A percentile compares a stretch with the other conserved stretches of the same genome.
Conservation (phyloP, 306 rosid species). For the Quercus dentata region DNA sequence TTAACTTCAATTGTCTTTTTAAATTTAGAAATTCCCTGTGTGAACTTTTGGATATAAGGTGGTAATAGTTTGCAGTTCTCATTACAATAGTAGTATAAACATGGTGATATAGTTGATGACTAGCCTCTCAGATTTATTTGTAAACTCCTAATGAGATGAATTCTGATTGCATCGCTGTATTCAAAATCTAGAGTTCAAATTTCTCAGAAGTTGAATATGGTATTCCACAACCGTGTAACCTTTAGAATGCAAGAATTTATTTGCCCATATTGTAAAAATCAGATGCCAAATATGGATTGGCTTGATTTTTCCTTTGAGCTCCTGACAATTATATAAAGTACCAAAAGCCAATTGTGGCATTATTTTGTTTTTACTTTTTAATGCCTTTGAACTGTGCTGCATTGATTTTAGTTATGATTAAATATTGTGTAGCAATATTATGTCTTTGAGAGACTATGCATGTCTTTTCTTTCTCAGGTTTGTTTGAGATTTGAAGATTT, state of each 20-base stretch:
- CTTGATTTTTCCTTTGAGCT: too few relatives aligned
- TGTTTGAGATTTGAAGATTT: not conserved
- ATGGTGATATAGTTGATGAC: not conserved
- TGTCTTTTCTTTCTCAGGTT: not conserved
- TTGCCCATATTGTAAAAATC: not conserved
- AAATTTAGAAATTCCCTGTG: not conserved
- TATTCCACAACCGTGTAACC: too few relatives aligned
- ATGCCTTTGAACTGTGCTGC: not conserved
- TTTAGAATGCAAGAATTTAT: not conserved
- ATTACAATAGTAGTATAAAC: not conserved
- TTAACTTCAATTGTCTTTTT: too few relatives aligned
- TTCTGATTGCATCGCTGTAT: not conserved
- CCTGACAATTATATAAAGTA: not conserved
- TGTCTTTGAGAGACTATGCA: not conserved
- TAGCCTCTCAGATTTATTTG: not conserved
- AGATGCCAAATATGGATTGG: not conserved
- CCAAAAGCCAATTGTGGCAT: not conserved
- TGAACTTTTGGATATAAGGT: not conserved
- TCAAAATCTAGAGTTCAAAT: not conserved
- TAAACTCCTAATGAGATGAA: not conserved
- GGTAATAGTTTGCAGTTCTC: not conserved
- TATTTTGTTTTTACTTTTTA: not conserved
- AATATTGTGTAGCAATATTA: not conserved
- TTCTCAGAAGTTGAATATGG: not conserved
- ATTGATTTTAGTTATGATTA: too few relatives aligned